A percentile compares a stretch with the other conserved stretches of the same genome.
These are phyloP conservation scores for Escallonia rubra DNA, from an alignment of 129 eudicot genomes.

Conservation along the genomic window DNA sequence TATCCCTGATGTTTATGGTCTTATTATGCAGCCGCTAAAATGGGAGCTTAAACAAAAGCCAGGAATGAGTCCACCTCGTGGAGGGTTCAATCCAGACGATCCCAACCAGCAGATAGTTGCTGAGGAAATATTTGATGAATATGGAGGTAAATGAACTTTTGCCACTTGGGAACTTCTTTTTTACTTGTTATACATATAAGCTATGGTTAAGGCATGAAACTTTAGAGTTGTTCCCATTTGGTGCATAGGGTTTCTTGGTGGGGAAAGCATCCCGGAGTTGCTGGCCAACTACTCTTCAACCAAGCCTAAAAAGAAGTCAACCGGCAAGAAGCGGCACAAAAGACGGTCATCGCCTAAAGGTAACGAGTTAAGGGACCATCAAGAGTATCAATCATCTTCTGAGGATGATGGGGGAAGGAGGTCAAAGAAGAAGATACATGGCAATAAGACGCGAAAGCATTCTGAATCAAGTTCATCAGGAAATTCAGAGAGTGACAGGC, in stretches of 20 bases:
- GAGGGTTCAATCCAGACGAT: conserved; percentile 86
- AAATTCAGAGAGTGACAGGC: conserved; percentile 37
- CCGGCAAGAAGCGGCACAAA: conserved; percentile 49
- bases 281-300: conserved; percentile 57
- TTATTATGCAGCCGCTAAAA: conserved; percentile 74
- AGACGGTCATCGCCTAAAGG: conserved; percentile 19
- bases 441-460: conserved; percentile 30
- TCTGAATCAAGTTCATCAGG: conserved; percentile 43
- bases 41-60: conserved; percentile 98
- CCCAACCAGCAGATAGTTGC: conserved; percentile 99
- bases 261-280: conserved; percentile 58
- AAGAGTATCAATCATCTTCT: conserved; percentile 24
- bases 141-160: conserved; percentile 59
- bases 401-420: conserved; percentile 27
- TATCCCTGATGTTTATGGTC: conserved; percentile 9
- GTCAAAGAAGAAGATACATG: conserved; percentile 41
- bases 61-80: conserved; percentile 97
- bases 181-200: background rate
- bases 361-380: conserved; percentile 17
- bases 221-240: background rate
- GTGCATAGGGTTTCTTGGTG: conserved; percentile 69
- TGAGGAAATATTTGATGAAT: conserved; percentile 95
- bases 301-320: conserved; percentile 47
- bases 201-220: background rate
- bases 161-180: background rate